These are phyloP conservation scores for Scalesia atractyloides DNA, from an alignment of 129 eudicot species.

Conservation along the genomic window DNA sequence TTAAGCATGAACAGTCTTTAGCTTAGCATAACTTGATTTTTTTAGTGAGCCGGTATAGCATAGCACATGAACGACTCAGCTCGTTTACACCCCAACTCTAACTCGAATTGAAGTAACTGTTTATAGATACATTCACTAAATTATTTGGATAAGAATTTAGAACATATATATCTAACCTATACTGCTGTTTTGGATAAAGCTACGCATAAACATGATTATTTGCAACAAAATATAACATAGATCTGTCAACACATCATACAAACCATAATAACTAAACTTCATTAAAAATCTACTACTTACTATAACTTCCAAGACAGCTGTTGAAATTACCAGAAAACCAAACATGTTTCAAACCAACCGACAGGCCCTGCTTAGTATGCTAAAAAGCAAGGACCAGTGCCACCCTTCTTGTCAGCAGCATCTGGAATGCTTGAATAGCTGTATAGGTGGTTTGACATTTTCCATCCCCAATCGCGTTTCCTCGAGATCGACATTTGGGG, in stretches of 20 bases:
- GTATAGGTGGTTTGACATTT: slow-evolving; percentile 60
- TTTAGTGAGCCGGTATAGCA: too few species aligned
- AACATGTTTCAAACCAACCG: neutral
- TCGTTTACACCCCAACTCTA: neutral
- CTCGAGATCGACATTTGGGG: slow-evolving; percentile 51
- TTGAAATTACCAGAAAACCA: neutral
- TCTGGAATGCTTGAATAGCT: slow-evolving; percentile 68
- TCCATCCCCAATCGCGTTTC: slow-evolving; percentile 85
- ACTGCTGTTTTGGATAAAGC: neutral
- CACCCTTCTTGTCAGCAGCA: slow-evolving; percentile 54
- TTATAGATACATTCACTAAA: neutral
- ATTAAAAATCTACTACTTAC: neutral
- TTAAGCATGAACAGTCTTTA: too few species aligned
- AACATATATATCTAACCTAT: neutral
- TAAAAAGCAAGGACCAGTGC: slow-evolving; percentile 65
- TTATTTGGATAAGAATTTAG: too few species aligned
- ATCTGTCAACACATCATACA: neutral
- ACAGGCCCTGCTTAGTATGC: neutral
- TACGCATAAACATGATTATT: neutral
- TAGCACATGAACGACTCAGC: neutral
- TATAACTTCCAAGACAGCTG: neutral
- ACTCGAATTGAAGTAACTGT: neutral
- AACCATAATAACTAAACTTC: slow-evolving; percentile 9
- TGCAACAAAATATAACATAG: neutral
- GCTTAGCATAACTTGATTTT: too few species aligned